phyloP scores from a whole-genome alignment of 345 rosid species.

The Euphorbia pulcherrima region DNA sequence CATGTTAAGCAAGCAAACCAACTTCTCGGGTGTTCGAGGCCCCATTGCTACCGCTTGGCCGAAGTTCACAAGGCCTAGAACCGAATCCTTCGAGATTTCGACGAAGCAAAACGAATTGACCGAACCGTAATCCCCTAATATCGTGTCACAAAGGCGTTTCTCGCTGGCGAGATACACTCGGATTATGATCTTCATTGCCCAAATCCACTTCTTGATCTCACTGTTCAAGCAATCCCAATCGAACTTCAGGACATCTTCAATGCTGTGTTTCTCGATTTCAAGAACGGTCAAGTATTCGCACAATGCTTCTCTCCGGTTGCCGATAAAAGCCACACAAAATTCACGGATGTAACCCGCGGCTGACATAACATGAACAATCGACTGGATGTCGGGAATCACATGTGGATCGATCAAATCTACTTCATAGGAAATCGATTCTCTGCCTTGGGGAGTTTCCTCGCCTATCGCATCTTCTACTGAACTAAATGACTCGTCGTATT shows the following conservation, averaged over 20 bases:
- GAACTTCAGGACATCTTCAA: conserved; percentile 54
- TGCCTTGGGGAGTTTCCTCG: conserved; percentile 26
- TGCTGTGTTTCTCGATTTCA: conserved; percentile 47
- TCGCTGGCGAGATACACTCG: conserved; percentile 54
- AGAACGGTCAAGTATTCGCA: conserved; percentile 49
- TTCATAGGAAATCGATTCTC: conserved; percentile 20
- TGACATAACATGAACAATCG: conserved; percentile 67
- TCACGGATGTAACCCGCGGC: conserved; percentile 47
- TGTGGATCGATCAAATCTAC: conserved; percentile 50
- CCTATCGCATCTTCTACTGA: conserved; percentile 49
- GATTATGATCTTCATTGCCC: conserved; percentile 48
- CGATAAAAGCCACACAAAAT: conserved; percentile 47
- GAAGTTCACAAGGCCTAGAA: conserved; percentile 56
- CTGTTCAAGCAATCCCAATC: conserved; percentile 45
- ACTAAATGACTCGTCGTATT: conserved; percentile 54
- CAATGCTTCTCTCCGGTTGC: conserved; percentile 50
- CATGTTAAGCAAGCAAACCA: conserved; percentile 64
- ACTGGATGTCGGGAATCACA: conserved; percentile 49
- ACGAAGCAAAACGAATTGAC: conserved; percentile 39
- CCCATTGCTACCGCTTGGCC: conserved; percentile 68
- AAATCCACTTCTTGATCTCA: conserved; percentile 64
- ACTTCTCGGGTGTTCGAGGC: conserved; percentile 54
- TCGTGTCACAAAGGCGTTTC: conserved; percentile 53
- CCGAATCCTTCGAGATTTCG: conserved; percentile 45
- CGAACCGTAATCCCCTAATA: conserved; percentile 49